Conservation (phyloP, 2,329 filamentous ascomycete species). For the Zymoseptoria crescenta region DNA sequence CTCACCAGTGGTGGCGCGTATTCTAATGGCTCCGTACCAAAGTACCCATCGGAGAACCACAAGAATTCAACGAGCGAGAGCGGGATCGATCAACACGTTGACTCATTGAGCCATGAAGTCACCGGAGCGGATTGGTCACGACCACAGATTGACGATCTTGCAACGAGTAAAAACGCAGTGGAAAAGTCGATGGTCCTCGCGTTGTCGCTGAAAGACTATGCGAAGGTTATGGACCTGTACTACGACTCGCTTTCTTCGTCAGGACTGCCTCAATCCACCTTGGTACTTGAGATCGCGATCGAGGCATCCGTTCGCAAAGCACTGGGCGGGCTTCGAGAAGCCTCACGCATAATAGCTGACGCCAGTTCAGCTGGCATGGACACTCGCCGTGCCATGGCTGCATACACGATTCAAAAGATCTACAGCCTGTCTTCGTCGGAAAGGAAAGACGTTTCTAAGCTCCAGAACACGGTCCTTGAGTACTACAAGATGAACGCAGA, state of each 20-base stretch:
- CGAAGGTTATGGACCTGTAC: constrained; percentile 22
- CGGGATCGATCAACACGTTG: neutral
- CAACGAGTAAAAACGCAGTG: neutral
- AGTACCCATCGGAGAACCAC: neutral
- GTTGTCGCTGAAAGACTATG: constrained; percentile 15
- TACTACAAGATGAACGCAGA: constrained; percentile 27
- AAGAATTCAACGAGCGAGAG: neutral
- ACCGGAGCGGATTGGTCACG: neutral
- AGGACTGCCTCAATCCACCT: constrained; percentile 21
- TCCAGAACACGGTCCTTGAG: constrained; percentile 18
- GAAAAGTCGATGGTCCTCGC: constrained; percentile 22
- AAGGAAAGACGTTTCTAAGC: constrained; percentile 8
- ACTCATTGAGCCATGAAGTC: neutral
- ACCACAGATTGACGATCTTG: neutral
- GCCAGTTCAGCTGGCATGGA: constrained; percentile 27
- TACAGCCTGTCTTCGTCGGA: constrained; percentile 3
- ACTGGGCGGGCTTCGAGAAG: constrained; percentile 14
- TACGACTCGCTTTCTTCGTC: constrained; percentile 9
- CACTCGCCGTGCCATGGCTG: constrained; percentile 19
- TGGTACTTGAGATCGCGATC: constrained; percentile 24
- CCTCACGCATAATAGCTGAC: constrained; percentile 16
- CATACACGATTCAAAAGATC: constrained; percentile 25
- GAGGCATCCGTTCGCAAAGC: constrained; percentile 23
- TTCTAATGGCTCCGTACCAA: neutral
- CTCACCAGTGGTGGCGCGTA: neutral